Evolutionary conservation across 2,329 filamentous ascomycete species (phyloP).

Genomic region (Metarhizium robertsii): DNA sequence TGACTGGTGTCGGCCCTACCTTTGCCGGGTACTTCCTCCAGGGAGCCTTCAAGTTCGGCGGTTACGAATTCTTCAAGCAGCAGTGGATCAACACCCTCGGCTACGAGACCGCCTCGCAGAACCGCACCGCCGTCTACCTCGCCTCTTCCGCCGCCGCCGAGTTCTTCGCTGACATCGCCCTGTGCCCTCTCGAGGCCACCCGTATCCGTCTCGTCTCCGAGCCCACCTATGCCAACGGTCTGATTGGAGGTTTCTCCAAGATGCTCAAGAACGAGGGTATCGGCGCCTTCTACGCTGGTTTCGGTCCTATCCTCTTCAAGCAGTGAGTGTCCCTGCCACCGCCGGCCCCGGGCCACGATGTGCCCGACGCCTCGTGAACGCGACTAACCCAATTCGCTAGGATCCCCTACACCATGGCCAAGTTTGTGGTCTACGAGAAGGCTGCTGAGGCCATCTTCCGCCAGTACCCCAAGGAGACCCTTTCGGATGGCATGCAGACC

Average conservation of each 20-base stretch:
- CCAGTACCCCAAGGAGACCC: slow-evolving; percentile 58
- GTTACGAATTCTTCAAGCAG: slow-evolving; percentile 96
- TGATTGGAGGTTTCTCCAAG: slow-evolving; percentile 72
- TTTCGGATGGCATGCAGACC: slow-evolving; percentile 64
- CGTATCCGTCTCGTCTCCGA: slow-evolving; percentile 88
- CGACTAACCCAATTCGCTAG: slow-evolving; percentile 27
- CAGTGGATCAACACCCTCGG: slow-evolving; percentile 75
- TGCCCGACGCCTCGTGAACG: not conserved
- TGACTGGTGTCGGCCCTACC: slow-evolving; percentile 79
- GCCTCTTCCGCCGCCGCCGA: slow-evolving; percentile 57
- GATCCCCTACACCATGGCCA: slow-evolving; percentile 90
- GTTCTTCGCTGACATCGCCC: slow-evolving; percentile 69
- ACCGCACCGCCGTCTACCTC: slow-evolving; percentile 75
- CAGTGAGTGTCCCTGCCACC: slow-evolving; percentile 21
- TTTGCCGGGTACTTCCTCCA: slow-evolving; percentile 89
- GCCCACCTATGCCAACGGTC: slow-evolving; percentile 74
- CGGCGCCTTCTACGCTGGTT: slow-evolving; percentile 83
- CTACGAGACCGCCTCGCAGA: slow-evolving; percentile 66
- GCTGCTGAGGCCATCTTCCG: slow-evolving; percentile 66
- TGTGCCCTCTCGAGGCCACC: slow-evolving; percentile 87
- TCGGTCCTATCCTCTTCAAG: slow-evolving; percentile 71
- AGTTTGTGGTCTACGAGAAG: slow-evolving; percentile 92
- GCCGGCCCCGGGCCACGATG: not conserved
- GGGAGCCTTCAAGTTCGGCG: slow-evolving; percentile 88
- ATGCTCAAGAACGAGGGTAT: slow-evolving; percentile 75